Conservation (phyloP, 768 basidiomycete species). For the Pulveroboletus ravenelii region DNA sequence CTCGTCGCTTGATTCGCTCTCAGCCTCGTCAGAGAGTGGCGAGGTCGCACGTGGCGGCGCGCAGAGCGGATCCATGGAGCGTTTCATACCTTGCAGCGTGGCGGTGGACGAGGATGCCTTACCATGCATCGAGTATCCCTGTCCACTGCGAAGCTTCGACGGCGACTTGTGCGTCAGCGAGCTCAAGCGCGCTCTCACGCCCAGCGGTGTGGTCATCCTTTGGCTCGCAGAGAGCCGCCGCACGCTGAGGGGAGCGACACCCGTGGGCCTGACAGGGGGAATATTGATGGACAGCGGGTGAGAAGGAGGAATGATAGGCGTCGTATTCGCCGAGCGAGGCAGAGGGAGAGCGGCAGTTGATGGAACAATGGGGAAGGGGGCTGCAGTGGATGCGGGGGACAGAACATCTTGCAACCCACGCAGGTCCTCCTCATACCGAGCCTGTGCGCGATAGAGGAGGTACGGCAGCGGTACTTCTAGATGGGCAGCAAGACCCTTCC, state of each 20-base stretch:
- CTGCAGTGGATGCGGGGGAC: conserved; percentile 34
- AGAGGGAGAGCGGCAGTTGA: conserved; percentile 8
- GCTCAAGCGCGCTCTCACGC: conserved; percentile 66
- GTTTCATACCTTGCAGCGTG: conserved; percentile 54
- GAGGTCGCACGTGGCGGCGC: conserved; percentile 40
- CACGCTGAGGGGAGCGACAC: conserved; percentile 5
- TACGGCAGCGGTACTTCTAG: conserved; percentile 81
- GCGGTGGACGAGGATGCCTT: conserved; percentile 64
- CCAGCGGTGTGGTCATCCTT: conserved; percentile 51
- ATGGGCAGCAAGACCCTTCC: conserved; percentile 79
- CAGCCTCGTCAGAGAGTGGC: conserved; percentile 49
- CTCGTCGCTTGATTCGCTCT: conserved; percentile 56
- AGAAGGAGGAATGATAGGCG: conserved; percentile 10
- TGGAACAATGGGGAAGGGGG: conserved; percentile 24
- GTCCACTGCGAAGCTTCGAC: conserved; percentile 29
- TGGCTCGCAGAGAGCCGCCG: conserved; percentile 36
- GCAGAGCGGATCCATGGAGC: conserved; percentile 18
- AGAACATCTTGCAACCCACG: conserved; percentile 67
- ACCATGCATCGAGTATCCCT: conserved; percentile 16
- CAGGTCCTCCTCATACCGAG: conserved; percentile 81
- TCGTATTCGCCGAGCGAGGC: conserved; percentile 14
- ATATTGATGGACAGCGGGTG: conserved; percentile 26
- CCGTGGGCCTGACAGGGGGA: conserved; percentile 10
- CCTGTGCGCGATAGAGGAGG: conserved; percentile 78
- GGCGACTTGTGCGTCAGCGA: conserved; percentile 55